These are phyloP conservation scores for Trifolium repens DNA, from an alignment of 306 rosid genomes.

Conservation along the genomic window DNA sequence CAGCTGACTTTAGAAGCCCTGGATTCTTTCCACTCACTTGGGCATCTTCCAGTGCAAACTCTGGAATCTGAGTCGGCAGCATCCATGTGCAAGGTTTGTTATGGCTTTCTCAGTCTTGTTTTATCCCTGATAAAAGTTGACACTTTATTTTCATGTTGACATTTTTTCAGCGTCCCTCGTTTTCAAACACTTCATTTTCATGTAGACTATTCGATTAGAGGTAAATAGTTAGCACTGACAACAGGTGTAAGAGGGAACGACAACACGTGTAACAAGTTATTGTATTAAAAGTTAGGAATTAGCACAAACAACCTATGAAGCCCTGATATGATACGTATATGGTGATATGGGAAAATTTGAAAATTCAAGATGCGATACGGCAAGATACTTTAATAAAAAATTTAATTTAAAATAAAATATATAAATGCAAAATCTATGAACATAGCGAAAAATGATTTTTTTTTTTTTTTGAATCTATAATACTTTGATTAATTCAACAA, in stretches of 20 bases:
- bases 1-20: constrained; percentile 93
- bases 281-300: constrained; percentile 22
- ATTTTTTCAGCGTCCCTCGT: constrained; percentile 23
- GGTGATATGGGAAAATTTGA: neutral
- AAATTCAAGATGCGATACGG: neutral
- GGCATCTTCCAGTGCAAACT: constrained; percentile 75
- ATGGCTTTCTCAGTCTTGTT: constrained; percentile 4
- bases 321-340: neutral
- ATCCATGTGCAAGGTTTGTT: constrained; percentile 86
- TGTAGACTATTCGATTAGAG: constrained; percentile 16
- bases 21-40: constrained; percentile 77
- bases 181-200: neutral
- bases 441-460: neutral
- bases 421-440: neutral
- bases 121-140: constrained; percentile 26
- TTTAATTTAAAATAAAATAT: neutral
- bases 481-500: too few species aligned
- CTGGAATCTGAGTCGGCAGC: constrained; percentile 96
- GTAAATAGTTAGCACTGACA: neutral
- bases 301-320: neutral
- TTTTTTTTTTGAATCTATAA: too few species aligned
- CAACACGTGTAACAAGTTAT: neutral
- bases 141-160: constrained; percentile 21
- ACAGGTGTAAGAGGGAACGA: neutral
- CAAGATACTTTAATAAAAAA: neutral